These are phyloP conservation scores for Arctium lappa DNA, from an alignment of 129 eudicot genomes.

Conservation along the genomic window DNA sequence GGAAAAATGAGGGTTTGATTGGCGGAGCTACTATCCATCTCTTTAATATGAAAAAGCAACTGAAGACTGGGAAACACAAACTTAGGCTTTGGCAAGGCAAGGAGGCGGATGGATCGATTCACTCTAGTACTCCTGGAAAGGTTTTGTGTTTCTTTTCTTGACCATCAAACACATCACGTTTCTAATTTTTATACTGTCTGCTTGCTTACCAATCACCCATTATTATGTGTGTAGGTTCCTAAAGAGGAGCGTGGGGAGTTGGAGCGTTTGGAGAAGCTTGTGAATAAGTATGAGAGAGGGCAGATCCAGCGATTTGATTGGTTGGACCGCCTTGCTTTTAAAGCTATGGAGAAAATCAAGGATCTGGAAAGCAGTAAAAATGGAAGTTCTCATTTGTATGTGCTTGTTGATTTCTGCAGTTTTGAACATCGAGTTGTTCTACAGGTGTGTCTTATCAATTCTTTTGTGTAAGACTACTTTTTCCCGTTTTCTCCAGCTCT, in stretches of 20 bases:
- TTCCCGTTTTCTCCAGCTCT: neutral
- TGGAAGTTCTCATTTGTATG: constrained; percentile 78
- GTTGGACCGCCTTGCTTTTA: constrained; percentile 93
- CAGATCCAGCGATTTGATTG: constrained; percentile 97
- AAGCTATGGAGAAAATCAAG: constrained; percentile 85
- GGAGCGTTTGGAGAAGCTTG: constrained; percentile 96
- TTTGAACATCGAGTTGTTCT: constrained; percentile 97
- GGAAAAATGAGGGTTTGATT: constrained; percentile 77
- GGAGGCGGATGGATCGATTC: constrained; percentile 93
- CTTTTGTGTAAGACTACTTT: neutral
- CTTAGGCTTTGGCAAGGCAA: constrained; percentile 95
- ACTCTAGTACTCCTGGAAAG: constrained; percentile 94
- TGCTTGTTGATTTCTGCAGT: constrained; percentile 90
- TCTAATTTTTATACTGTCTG: neutral
- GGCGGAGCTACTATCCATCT: constrained; percentile 98
- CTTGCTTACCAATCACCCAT: neutral
- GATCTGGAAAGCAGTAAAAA: constrained; percentile 77
- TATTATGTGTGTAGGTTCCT: constrained; percentile 62
- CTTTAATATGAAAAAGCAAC: constrained; percentile 86
- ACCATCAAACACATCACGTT: neutral
- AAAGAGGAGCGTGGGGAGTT: constrained; percentile 94
- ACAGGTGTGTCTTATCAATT: constrained; percentile 55
- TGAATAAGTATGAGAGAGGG: constrained; percentile 94
- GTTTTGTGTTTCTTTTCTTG: constrained; percentile 34
- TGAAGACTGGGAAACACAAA: constrained; percentile 92